Evolutionary conservation across 768 basidiomycete species (phyloP).

Genomic region (Agrocybe chaxingu): DNA sequence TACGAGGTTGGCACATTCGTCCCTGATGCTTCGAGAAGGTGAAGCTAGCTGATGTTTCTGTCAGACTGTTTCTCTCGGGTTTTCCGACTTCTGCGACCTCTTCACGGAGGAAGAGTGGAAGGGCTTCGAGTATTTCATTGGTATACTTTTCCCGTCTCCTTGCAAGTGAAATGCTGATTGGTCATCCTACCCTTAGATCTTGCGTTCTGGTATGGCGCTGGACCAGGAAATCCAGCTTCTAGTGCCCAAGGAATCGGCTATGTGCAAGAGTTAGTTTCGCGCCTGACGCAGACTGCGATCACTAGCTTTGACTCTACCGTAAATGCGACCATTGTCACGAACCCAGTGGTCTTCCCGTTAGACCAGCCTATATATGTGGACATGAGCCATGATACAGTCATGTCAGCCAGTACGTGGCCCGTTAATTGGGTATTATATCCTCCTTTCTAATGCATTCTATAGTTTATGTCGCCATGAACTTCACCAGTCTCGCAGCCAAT

Average conservation of each 20-base stretch:
- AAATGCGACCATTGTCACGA: constrained; percentile 64
- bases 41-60: background rate
- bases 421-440: background rate
- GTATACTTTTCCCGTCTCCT: constrained; percentile 12
- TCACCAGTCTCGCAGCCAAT: constrained; percentile 55
- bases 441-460: constrained; percentile 9
- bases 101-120: constrained; percentile 84
- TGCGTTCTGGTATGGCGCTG: constrained; percentile 59
- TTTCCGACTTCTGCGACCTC: constrained; percentile 71
- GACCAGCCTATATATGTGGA: constrained; percentile 65
- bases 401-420: constrained; percentile 49
- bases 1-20: constrained; percentile 51
- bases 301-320: constrained; percentile 54
- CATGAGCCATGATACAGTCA: constrained; percentile 70
- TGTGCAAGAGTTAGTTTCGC: constrained; percentile 67
- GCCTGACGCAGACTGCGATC: constrained; percentile 62
- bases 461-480: constrained; percentile 72
- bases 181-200: constrained; percentile 32
- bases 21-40: background rate
- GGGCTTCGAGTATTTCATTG: constrained; percentile 62
- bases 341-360: constrained; percentile 50
- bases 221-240: constrained; percentile 66
- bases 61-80: constrained; percentile 79
- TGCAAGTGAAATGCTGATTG: background rate
- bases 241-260: constrained; percentile 65